These are phyloP conservation scores for Mycena capillaripes DNA, from an alignment of 768 basidiomycete species.

Conservation along the genomic window DNA sequence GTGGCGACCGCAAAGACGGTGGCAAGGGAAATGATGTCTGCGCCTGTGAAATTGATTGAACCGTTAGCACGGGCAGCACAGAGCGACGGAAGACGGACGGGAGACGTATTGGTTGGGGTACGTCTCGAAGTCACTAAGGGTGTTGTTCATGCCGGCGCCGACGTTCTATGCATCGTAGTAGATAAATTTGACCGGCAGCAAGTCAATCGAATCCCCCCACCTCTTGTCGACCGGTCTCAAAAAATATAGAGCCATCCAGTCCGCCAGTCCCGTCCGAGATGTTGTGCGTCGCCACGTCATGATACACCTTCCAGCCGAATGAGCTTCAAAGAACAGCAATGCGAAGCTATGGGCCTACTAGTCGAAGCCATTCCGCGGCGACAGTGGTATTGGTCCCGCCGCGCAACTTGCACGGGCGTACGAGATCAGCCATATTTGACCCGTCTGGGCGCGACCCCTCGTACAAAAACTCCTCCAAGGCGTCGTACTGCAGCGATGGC, in stretches of 20 bases:
- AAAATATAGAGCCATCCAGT: constrained; percentile 64
- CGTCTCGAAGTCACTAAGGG: constrained; percentile 56
- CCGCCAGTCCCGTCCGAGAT: constrained; percentile 61
- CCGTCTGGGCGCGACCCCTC: constrained; percentile 52
- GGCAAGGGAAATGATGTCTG: constrained; percentile 60
- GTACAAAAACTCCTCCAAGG: constrained; percentile 51
- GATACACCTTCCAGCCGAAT: constrained; percentile 55
- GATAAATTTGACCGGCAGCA: not conserved
- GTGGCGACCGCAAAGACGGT: constrained; percentile 52
- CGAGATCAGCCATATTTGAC: constrained; percentile 47
- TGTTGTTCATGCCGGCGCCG: constrained; percentile 60
- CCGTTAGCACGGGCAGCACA: too few species aligned
- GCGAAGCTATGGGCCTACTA: constrained; percentile 43
- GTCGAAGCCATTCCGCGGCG: constrained; percentile 57
- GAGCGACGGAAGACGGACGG: constrained; percentile 45
- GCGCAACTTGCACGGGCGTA: constrained; percentile 46
- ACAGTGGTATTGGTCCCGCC: constrained; percentile 48
- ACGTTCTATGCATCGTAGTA: constrained; percentile 52
- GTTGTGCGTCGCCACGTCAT: constrained; percentile 65
- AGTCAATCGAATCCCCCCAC: constrained; percentile 42
- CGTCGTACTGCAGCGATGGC: constrained; percentile 54
- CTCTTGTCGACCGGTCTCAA: constrained; percentile 58
- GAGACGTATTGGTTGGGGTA: constrained; percentile 61
- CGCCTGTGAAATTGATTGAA: constrained; percentile 45
- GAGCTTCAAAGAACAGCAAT: not conserved